Evolutionary conservation across 2,329 filamentous ascomycete species (phyloP), one percentile per base, ranked within the genome.

Genomic region (Penicillium sp.): DNA sequence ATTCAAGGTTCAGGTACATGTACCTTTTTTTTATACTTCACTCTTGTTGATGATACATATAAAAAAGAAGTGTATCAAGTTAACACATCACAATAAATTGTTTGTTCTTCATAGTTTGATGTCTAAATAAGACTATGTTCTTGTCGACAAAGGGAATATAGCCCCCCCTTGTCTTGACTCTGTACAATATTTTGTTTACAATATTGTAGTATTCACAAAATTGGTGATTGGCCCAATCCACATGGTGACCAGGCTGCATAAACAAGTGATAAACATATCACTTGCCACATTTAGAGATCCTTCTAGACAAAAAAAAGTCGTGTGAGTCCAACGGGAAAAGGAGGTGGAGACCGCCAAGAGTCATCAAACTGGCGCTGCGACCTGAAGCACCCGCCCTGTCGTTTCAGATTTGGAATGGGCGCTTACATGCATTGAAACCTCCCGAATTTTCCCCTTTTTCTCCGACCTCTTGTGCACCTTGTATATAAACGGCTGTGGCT

Each of bases 331-430:
- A 56, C 52, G 49, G 53, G 39, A 54, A 48, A 26, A 32, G 35
- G 18, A 38, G 43, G 59, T 62, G 55, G 56, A 53, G 24, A 42
- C 58, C 61, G 61, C 65, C 64, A 64, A 66, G 61, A 14, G 29
- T 52, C 59, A 64, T 71, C 62, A 72, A 72, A 71, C 69, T 71
- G 67, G 66, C 68, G 66, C 68, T 63, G 66, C 64, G 60, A 68
- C 61, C 64, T 72, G 67, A 72, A 71, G 69, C 69, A 72, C 65
- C 66, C 61, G 64, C 69, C 61, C 54, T 63, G 59, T 64, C 61
- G 70, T 72, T 73, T 73, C 70, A 71, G 62, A 61, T 26, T 59
- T 45, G 34, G 35, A 55, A 63, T 68, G 64, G 67, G 69, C 69
- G 69, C 69, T 69, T 71, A 71, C 62, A 48, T 59, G 59, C 57